Evolutionary conservation across 1,139 yeast genomes (phyloP), one percentile per base, ranked within the genome.

Genomic region (Magnusiomyces suaveolens): DNA sequence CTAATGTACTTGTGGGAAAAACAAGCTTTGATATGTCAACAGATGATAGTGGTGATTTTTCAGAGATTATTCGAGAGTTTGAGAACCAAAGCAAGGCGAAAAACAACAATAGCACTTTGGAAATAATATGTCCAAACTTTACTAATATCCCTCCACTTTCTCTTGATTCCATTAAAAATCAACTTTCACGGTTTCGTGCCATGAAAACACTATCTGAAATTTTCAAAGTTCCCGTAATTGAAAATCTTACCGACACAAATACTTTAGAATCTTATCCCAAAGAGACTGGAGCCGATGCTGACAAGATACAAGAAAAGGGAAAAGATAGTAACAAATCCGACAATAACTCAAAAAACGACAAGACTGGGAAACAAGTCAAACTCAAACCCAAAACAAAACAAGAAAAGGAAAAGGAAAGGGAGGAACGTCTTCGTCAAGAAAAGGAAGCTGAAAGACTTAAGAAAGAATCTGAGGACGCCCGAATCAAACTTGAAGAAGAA

Each of bases 121-220:
- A 62, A 60, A 57, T 81, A 65, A 76, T 72, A 53, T 69, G 62
- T 59, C 47, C 60, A 43, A 69, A 69, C 57, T 64, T 64, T 52
- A 50, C 75, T 2, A 72, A 77, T 56, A 78, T 92, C n/a, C 83
- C 89, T 2, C 72, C 74, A 0, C 69, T 90, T 2, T 81, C 78
- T 44, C 54, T 69, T 2, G 71, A 73, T 1, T 75, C 80, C 12
- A 75, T 87, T 2, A 75, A 75, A 46, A 74, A 80, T 1, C 90
- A 87, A 61, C 71, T 83, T 20, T 82, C 88, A 1, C 84, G 85
- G 43, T 72, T 83, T 16, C 77, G 81, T 21, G 87, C 88, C 0
- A 76, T 86, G 48, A 73, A 85, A 0, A 77, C 83, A 29, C 87
- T 88, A 65, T 77, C 87, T 16, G 75, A 74, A 48, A 77, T 83